A percentile compares a stretch with the other conserved stretches of the same genome.
Conservation (phyloP, 2,329 filamentous ascomycete genomes). For the Talaromyces rugulosus region DNA sequence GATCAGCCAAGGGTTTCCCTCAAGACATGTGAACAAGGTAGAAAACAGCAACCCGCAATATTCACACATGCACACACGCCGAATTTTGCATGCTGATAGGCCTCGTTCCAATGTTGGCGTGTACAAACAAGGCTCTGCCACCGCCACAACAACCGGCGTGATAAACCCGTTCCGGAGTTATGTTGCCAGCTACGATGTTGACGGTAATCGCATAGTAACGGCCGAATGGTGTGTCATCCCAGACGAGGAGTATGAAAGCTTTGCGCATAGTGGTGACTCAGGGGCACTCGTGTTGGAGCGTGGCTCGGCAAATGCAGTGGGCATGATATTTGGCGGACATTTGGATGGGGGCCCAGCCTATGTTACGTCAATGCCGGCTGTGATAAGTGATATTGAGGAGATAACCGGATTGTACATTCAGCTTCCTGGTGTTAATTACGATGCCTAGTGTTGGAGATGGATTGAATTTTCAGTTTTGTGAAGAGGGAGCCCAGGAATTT, state of each 20-base stretch:
- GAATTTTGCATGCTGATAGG: neutral
- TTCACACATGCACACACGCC: neutral
- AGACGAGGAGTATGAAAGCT: neutral
- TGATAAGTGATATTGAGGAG: constrained; percentile 1
- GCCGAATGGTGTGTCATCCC: constrained; percentile 9
- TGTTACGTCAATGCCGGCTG: constrained; percentile 10
- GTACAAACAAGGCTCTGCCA: constrained; percentile 5
- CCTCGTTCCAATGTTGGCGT: neutral
- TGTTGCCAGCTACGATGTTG: constrained; percentile 2
- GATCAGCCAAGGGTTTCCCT: neutral
- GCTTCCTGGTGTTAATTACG: constrained; percentile 1
- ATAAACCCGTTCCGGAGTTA: constrained; percentile 8
- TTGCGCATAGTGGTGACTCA: constrained; percentile 6
- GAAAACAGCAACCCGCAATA: neutral
- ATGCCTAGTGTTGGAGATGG: neutral
- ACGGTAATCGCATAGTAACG: constrained; percentile 3
- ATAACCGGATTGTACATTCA: constrained; percentile 7
- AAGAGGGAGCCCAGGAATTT: neutral
- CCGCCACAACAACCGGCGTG: neutral
- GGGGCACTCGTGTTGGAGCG: constrained; percentile 7
- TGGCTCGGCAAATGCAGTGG: constrained; percentile 1
- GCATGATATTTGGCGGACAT: constrained; percentile 7
- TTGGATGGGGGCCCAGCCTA: constrained; percentile 2
- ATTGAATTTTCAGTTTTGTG: neutral
- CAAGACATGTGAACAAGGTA: neutral